Evolutionary conservation across 495 filamentous ascomycete species (phyloP), one percentile per base, ranked within the genome.

Genomic region (Hypoxylon perforatum): DNA sequence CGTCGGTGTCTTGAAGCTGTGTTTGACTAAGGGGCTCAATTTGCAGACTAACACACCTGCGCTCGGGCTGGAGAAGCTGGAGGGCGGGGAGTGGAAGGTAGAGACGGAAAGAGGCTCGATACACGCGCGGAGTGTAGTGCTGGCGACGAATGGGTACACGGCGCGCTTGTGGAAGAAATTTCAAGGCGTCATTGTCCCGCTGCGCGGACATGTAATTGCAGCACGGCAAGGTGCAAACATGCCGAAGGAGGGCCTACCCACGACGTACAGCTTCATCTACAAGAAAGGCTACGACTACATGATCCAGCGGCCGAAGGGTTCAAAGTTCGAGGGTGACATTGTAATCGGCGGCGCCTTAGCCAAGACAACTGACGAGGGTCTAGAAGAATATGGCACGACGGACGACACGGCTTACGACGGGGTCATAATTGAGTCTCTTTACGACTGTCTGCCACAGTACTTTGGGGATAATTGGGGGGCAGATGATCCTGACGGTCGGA

Each of bases 131-230:
- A 83, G 81, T 44, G 79, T 92, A 2, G 78, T 92, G 8, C 72
- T 91, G 47, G 91, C 90, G 22, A 92, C 89, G 28, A 93, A 93
- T 57, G 91, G 87, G 19, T 92, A 92, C 67, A 87, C 88, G 1
- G 84, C 87, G 1, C 78, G 76, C 14, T 74, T 92, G 11, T 78
- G 84, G 39, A 81, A 83, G 4, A 67, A 77, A 17, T 84, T 92
- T 51, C 81, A 83, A 55, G 82, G 84, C n/a, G 66, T 82, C 15
- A 86, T 92, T 47, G 84, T 92, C 3, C 90, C 90, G 1, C 73
- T 91, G 15, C 82, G 89, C 22, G 88, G 88, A n/a, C 88, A 90
- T 61, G 84, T 92, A 46, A 85, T 85, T 0, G 86, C 87, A 6
- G 90, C 89, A 44, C 73, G 84, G 4, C 85, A 85, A 3, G 87